Evolutionary conservation across 73 alveolate species (phyloP).

Genomic region (Loxodes magnus): DNA sequence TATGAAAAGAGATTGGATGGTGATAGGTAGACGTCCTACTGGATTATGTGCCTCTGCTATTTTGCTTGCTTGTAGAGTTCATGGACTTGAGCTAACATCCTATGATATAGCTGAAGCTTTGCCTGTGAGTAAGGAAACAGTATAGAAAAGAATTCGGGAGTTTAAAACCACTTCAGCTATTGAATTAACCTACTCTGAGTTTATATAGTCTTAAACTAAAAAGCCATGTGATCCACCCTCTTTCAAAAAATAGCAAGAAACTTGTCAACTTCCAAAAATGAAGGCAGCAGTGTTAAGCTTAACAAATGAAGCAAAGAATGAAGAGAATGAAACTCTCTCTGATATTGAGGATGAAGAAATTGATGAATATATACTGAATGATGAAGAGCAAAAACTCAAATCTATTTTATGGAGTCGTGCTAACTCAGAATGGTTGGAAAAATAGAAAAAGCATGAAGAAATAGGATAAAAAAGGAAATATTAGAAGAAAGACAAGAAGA

Average conservation of each 20-base stretch:
- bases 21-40: slow-evolving; percentile 92
- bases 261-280: too few relatives aligned
- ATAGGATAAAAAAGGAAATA: too few relatives aligned
- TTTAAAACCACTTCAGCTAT: slow-evolving; percentile 82
- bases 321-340: slow-evolving; percentile 46
- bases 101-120: slow-evolving; percentile 74
- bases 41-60: slow-evolving; percentile 96
- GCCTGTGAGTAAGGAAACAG: slow-evolving; percentile 89
- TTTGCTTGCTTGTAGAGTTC: slow-evolving; percentile 84
- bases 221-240: slow-evolving; percentile 90
- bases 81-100: slow-evolving; percentile 68
- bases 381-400: slow-evolving; percentile 68
- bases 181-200: slow-evolving; percentile 56
- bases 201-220: slow-evolving; percentile 61
- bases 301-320: too few relatives aligned
- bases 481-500: too few relatives aligned
- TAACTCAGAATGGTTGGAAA: slow-evolving; percentile 83
- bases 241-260: too few relatives aligned
- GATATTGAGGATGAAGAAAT: slow-evolving; percentile 81
- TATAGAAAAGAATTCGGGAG: slow-evolving; percentile 89
- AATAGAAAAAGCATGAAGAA: slow-evolving; percentile 52
- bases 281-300: too few relatives aligned
- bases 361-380: slow-evolving; percentile 66
- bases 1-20: slow-evolving; percentile 94
- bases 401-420: slow-evolving; percentile 79